Evolutionary conservation across 176 grass and related monocot species (phyloP).

Genomic region (Carex cristatella): DNA sequence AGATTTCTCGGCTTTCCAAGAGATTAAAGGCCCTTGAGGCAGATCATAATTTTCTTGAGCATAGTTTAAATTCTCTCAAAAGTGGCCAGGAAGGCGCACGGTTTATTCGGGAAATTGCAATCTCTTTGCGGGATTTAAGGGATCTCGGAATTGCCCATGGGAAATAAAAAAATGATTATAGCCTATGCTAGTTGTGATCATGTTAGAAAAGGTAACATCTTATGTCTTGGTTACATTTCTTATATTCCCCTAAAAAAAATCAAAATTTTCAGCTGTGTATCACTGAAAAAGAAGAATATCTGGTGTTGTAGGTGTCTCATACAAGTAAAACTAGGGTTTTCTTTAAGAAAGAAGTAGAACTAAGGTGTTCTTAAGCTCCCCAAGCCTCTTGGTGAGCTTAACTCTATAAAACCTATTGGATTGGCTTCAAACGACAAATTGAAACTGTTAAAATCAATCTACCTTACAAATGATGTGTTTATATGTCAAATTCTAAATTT

Average conservation of each 20-base stretch:
- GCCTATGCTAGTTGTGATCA: not conserved
- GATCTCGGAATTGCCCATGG: conserved; percentile 27
- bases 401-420: too few species aligned
- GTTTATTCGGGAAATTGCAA: conserved; percentile 61
- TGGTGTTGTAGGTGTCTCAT: not conserved
- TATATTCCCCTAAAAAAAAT: not conserved
- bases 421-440: too few species aligned
- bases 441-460: too few species aligned
- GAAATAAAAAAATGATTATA: conserved; percentile 38
- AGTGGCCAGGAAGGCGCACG: conserved; percentile 37
- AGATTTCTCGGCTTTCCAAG: conserved; percentile 42
- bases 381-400: too few species aligned
- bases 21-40: conserved; percentile 61
- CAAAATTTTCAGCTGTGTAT: not conserved
- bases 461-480: too few species aligned
- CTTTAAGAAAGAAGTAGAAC: too few species aligned
- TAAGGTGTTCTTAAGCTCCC: too few species aligned
- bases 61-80: conserved; percentile 69
- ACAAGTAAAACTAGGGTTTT: too few species aligned
- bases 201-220: not conserved
- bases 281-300: not conserved
- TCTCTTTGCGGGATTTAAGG: conserved; percentile 49
- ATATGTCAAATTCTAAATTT: too few species aligned
- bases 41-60: conserved; percentile 69
- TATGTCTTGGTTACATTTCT: not conserved